A percentile compares a stretch with the other conserved stretches of the same genome.
phyloP scores from a whole-genome alignment of 495 filamentous ascomycete genomes.

The Penicillium lagena region DNA sequence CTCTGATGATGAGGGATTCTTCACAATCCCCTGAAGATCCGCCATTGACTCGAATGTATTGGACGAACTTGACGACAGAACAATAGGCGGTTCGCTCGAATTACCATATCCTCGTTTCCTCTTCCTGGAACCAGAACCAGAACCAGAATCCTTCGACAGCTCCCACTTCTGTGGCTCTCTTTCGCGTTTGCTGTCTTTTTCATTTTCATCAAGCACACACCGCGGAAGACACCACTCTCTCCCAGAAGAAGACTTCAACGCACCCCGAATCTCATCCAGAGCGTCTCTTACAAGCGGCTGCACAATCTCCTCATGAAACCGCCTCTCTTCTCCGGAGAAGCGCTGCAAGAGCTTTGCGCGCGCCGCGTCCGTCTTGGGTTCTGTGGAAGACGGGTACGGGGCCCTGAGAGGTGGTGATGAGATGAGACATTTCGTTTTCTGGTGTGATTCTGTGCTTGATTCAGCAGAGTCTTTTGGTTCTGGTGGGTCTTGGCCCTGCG shows the following conservation, averaged over 20 bases:
- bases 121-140: neutral
- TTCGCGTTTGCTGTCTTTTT: slow-evolving; percentile 1
- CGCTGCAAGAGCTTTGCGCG: slow-evolving; percentile 26
- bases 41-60: slow-evolving; percentile 22
- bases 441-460: neutral
- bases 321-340: slow-evolving; percentile 19
- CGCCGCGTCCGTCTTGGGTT: slow-evolving; percentile 36
- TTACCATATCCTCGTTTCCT: slow-evolving; percentile 11
- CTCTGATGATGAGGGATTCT: slow-evolving; percentile 25
- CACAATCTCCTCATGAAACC: slow-evolving; percentile 24
- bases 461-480: neutral
- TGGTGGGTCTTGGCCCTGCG: slow-evolving; percentile 1
- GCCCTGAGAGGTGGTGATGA: slow-evolving; percentile 23
- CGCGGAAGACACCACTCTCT: slow-evolving; percentile 38
- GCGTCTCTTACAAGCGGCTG: slow-evolving; percentile 19
- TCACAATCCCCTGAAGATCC: slow-evolving; percentile 26
- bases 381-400: slow-evolving; percentile 31
- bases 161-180: neutral
- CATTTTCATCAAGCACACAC: slow-evolving; percentile 1
- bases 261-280: slow-evolving; percentile 20
- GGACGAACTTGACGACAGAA: slow-evolving; percentile 24
- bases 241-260: neutral
- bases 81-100: slow-evolving; percentile 17
- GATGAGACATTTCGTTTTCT: slow-evolving; percentile 13
- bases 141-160: too few species aligned